Base-by-base conservation (phyloP, 306 rosid genomes). In the Cotoneaster glaucophyllus region DNA sequence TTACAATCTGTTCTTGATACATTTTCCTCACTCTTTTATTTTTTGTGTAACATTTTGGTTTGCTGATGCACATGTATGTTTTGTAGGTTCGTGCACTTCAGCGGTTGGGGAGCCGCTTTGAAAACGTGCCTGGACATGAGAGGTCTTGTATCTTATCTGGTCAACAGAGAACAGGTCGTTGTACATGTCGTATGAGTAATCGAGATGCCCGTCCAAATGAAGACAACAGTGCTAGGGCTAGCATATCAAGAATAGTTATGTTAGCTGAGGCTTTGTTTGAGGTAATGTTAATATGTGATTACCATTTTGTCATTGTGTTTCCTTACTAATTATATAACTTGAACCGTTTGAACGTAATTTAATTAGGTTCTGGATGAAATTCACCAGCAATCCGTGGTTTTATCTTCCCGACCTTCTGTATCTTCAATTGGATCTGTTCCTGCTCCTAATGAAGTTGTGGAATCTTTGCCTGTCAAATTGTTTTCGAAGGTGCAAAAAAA, bases 281-380 rank as follows among this genome's bases (percentile, higher is more conserved):
- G 98, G 99, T 93, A 88, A 84, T 25, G 65, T 75, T 63, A 31
- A 41, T 77, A 62, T 61, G 66, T 54, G 31, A 37, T 77, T 82
- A 58, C 78, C 70, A 43, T 77, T 68, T 73, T 41, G 70, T 63
- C 70, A 15, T 75, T 45, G 59, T 25, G 80, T 77, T 71, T 85
- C 67, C 53, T 44, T 57, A 57, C 68, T 74, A 68, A 29, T 87
- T 85, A 87, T 84, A 52, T 85, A 64, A 78, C 78, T 87, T 93
- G 85, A 90, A 89, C 80, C 69, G 56, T 82, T 80, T 87, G 43
- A 80, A 79, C 85, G 72, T 85, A 87, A 83, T 79, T 86, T 90
- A 81, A 96, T 87, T 96, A 96, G 99, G 99, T 96, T 90, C 97
- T 96, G 98, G 99, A 96, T 96, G 99, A 96, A 89, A 96, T 96